Conservation (phyloP, 1,284 basidiomycete species). For the Exobasidium rhododendri region DNA sequence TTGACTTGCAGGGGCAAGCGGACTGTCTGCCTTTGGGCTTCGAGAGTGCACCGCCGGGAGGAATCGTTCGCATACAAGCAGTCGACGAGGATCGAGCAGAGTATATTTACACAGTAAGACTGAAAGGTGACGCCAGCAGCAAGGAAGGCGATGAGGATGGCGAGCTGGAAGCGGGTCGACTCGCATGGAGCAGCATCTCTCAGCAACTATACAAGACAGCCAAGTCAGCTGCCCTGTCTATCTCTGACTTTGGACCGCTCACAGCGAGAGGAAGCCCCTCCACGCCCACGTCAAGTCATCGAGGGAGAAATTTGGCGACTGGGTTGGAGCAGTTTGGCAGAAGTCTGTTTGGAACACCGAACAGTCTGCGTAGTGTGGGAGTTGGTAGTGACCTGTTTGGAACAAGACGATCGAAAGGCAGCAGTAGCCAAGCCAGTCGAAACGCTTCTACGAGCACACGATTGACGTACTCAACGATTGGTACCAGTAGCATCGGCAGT, state of each 20-base stretch:
- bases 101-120: slow-evolving; percentile 24
- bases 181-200: slow-evolving; percentile 24
- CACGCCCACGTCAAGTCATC: slow-evolving; percentile 26
- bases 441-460: slow-evolving; percentile 23
- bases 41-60: slow-evolving; percentile 31
- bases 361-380: slow-evolving; percentile 20
- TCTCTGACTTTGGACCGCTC: neutral
- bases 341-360: slow-evolving; percentile 27
- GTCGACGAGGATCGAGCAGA: slow-evolving; percentile 36
- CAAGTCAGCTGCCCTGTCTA: slow-evolving; percentile 18
- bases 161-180: slow-evolving; percentile 15
- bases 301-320: slow-evolving; percentile 30
- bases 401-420: slow-evolving; percentile 29
- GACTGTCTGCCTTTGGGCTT: slow-evolving; percentile 27
- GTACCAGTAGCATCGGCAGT: slow-evolving; percentile 39
- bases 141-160: slow-evolving; percentile 17
- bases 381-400: slow-evolving; percentile 35
- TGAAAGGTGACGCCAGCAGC: slow-evolving; percentile 17
- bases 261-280: slow-evolving; percentile 9
- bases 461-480: slow-evolving; percentile 32
- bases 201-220: slow-evolving; percentile 25
- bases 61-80: slow-evolving; percentile 26
- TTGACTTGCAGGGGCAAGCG: slow-evolving; percentile 16
- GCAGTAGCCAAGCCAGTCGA: slow-evolving; percentile 22
- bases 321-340: slow-evolving; percentile 40